Evolutionary conservation across 805 yeast species (phyloP).

Genomic region (Candida corydali): DNA sequence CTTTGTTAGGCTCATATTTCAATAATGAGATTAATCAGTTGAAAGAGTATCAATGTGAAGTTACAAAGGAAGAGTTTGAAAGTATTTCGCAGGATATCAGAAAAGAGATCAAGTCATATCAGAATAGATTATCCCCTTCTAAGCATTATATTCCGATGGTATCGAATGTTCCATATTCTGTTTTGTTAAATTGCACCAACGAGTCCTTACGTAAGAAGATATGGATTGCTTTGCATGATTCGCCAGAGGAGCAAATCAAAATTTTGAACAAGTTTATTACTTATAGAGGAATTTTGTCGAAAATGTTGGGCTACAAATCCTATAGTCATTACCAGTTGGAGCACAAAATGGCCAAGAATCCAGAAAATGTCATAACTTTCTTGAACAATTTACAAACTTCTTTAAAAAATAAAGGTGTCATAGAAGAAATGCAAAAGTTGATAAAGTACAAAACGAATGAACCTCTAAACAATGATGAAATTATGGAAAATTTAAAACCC

Average conservation of each 20-base stretch:
- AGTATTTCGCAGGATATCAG: slow-evolving; percentile 20
- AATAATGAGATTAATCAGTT: slow-evolving; percentile 42
- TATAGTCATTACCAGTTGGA: slow-evolving; percentile 78
- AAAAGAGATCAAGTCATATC: slow-evolving; percentile 22
- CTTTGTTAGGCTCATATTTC: slow-evolving; percentile 77
- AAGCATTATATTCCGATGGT: slow-evolving; percentile 33
- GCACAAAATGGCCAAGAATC: slow-evolving; percentile 86
- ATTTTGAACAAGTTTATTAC: slow-evolving; percentile 56
- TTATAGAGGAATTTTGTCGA: slow-evolving; percentile 67
- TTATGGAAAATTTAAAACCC: slow-evolving; percentile 56
- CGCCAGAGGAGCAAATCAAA: slow-evolving; percentile 58
- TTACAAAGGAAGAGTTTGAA: slow-evolving; percentile 27
- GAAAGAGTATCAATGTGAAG: slow-evolving; percentile 34
- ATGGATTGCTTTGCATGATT: slow-evolving; percentile 73
- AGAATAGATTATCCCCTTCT: slow-evolving; percentile 16
- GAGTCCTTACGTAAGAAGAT: slow-evolving; percentile 58
- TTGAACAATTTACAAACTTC: slow-evolving; percentile 52
- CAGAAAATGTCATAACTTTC: slow-evolving; percentile 71
- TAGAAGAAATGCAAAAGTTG: slow-evolving; percentile 52
- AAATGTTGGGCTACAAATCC: slow-evolving; percentile 63
- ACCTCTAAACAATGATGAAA: slow-evolving; percentile 11
- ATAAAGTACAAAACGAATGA: slow-evolving; percentile 26
- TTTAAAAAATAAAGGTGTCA: slow-evolving; percentile 46
- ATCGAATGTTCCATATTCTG: slow-evolving; percentile 61
- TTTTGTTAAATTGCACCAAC: slow-evolving; percentile 55